Evolutionary conservation across 2,329 filamentous ascomycete genomes (phyloP).

Genomic region (Monosporascus ibericus): DNA sequence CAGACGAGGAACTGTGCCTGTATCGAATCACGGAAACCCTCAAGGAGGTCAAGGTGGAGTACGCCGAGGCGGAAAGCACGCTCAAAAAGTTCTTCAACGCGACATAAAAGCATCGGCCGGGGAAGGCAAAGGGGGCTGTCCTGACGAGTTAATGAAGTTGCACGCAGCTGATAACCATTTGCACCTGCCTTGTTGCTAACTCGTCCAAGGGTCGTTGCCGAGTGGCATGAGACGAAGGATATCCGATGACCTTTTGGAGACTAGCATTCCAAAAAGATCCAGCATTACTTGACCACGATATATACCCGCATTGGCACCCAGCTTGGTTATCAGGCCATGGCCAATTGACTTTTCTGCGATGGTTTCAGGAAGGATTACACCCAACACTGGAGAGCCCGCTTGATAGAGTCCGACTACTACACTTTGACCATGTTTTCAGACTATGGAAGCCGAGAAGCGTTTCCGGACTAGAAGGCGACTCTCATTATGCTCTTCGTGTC

Average conservation of each 20-base stretch:
- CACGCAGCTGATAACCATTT: constrained; percentile 7
- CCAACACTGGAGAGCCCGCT: neutral
- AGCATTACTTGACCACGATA: constrained; percentile 15
- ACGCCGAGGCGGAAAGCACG: constrained; percentile 62
- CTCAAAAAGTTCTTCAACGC: constrained; percentile 63
- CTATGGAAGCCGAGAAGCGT: neutral
- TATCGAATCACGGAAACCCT: constrained; percentile 65
- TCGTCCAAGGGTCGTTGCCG: constrained; percentile 10
- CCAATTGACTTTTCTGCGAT: neutral
- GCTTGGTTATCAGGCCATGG: neutral
- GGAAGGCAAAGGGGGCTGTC: constrained; percentile 5
- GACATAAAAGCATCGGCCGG: constrained; percentile 10
- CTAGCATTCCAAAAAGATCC: constrained; percentile 9
- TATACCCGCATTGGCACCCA: constrained; percentile 9
- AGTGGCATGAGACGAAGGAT: constrained; percentile 29
- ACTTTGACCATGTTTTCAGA: neutral
- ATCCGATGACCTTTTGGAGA: constrained; percentile 15
- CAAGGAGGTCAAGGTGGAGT: constrained; percentile 67
- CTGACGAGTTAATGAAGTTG: constrained; percentile 5
- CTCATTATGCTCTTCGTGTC: neutral
- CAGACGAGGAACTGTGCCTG: constrained; percentile 63
- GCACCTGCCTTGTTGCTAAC: constrained; percentile 5
- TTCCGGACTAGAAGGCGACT: neutral
- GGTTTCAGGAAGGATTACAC: neutral
- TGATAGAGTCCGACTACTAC: neutral